Evolutionary conservation across 1,284 basidiomycete genomes (phyloP), one percentile per base, ranked within the genome.

Genomic region (Pseudozyma sp.): DNA sequence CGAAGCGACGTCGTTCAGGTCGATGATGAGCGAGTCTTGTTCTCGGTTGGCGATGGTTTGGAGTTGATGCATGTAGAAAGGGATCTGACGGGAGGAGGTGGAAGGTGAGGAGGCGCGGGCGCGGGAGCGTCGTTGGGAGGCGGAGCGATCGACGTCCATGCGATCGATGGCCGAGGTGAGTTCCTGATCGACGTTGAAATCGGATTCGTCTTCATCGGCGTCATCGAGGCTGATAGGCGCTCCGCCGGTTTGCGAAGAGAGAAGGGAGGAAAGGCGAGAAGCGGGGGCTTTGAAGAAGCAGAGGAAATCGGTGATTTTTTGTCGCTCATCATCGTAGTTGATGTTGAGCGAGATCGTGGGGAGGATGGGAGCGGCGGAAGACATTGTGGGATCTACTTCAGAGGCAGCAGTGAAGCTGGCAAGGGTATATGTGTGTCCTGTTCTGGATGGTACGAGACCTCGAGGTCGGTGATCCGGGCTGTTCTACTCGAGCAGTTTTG

Each of bases 21-120:
- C 92, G 74, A 95, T 89, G 47, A 90, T 87, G 16, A 95, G 87
- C 89, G 91, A 91, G 75, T 93, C 90, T 83, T 95, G 92, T 68
- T 96, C 92, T 49, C 96, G 90, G 86, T 99, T 97, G 54, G 95
- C 93, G 69, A 99, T 92, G 57, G 89, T 89, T 92, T 95, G 93
- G 92, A 99, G 88, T 83, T 95, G 92, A 56, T 89, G 88, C 89
- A 95, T 92, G 85, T 99, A 99, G 87, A 97, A 96, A 21, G 91
- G 85, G 10, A 78, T 60, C 11, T 69, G 34, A 10, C 72, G 60
- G 18, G 59, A 68, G 11, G 59, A 49, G 4, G 58, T 62, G 10
- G 6, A 8, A 1, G 43, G 18, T 44, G 62, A 52, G 18, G 35
- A 31, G n/a, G 61, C 52, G 8, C 21, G 40, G 14, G 3, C 19